Evolutionary conservation across 805 yeast species (phyloP), one percentile per base, ranked within the genome.

Genomic region (Candida loeiensis): DNA sequence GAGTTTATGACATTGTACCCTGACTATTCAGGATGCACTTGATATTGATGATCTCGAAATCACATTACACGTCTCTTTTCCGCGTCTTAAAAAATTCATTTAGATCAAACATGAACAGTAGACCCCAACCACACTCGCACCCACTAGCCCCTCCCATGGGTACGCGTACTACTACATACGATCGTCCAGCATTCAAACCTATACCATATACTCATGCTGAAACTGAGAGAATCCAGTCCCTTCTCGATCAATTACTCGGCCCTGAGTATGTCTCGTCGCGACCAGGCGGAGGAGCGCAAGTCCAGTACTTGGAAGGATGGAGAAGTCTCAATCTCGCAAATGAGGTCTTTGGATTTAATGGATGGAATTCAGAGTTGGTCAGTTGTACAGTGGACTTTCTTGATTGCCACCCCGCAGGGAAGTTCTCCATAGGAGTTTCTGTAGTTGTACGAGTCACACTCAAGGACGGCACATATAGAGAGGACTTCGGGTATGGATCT

Each of bases 261-360:
- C 91, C 93, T 0, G 93, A 85, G 52, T 85, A 76, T 50, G 81
- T 85, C 16, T 80, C 89, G 19, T 78, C 77, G 29, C 67, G 95
- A 34, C 80, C 88, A 6, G 90, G 89, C 2, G 87, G 82, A 25
- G 88, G 87, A 2, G 81, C 84, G 11, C 72, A 70, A 34, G 85
- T 85, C 3, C 79, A 84, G 2, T 85, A 85, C 51, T 72, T 85
- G 29, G 93, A 85, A 59, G 95, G 95, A 1, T 85, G 91, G 89
- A 82, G 78, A 54, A 91, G 86, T 2, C 73, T 85, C 27, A 82
- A 82, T 53, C 59, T 85, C 34, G 95, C 95, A 11, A 85, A 85
- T 53, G 83, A 81, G 50, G 79, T 85, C 3, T 85, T 85, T 69
- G 95, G 95, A 0, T 85, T 82, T 50, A 80, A 84, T 53, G 93